phyloP scores from a whole-genome alignment of 768 basidiomycete genomes.

The Kwoniella heveanensis region DNA sequence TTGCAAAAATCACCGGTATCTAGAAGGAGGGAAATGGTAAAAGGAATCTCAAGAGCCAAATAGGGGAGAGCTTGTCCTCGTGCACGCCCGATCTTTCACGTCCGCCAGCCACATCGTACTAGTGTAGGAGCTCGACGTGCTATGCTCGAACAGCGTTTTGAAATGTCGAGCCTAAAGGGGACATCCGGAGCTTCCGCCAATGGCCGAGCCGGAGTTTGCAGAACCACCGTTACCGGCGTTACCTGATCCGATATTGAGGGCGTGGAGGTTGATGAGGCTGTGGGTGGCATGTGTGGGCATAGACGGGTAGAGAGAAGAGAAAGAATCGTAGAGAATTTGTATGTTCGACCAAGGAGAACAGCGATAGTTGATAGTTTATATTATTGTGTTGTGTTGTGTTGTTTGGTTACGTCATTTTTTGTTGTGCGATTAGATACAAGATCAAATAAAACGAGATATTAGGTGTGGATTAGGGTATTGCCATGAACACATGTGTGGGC shows the following conservation, averaged over 20 bases:
- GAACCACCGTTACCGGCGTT: constrained; percentile 48
- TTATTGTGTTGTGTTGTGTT: not conserved
- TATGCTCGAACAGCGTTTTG: too few relatives aligned
- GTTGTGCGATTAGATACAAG: constrained; percentile 1
- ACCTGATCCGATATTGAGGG: constrained; percentile 42
- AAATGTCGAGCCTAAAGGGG: constrained; percentile 8
- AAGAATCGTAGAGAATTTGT: too few relatives aligned
- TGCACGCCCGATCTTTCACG: too few relatives aligned
- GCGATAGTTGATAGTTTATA: too few relatives aligned
- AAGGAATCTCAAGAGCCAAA: not conserved
- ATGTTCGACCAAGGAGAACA: too few relatives aligned
- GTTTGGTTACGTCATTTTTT: not conserved
- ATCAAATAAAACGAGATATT: too few relatives aligned
- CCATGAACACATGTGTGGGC: not conserved
- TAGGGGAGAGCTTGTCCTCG: not conserved
- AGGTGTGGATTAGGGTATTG: not conserved
- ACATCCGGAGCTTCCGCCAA: constrained; percentile 33
- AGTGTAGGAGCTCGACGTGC: too few relatives aligned
- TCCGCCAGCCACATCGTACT: too few relatives aligned
- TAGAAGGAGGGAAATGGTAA: not conserved
- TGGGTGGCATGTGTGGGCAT: too few relatives aligned
- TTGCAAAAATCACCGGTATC: not conserved
- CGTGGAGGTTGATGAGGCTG: constrained; percentile 43
- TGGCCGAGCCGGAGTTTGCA: constrained; percentile 39
- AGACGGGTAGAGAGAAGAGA: too few relatives aligned